These are phyloP conservation scores for Aureobasidium sp. DNA, from an alignment of 2,329 filamentous ascomycete species.

Conservation along the genomic window DNA sequence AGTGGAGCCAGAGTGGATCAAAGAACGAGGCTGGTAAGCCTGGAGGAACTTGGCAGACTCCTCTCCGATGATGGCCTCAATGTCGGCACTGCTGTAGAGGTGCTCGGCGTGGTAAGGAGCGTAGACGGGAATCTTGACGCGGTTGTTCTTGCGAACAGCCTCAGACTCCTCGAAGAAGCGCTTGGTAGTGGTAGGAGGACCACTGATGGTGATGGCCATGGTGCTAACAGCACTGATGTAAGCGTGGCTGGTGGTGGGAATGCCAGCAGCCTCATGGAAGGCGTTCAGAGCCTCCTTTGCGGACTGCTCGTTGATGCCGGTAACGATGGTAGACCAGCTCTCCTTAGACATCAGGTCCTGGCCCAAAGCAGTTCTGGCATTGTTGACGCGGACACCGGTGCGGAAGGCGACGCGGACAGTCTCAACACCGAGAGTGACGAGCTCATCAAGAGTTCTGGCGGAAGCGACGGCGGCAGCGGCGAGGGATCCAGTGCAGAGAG, in stretches of 20 bases:
- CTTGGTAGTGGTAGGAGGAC: constrained; percentile 45
- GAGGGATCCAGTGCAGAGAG: constrained; percentile 60
- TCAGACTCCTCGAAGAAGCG: constrained; percentile 42
- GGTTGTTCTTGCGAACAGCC: constrained; percentile 41
- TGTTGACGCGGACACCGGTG: constrained; percentile 42
- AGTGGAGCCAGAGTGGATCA: constrained; percentile 39
- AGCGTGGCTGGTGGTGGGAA: constrained; percentile 42
- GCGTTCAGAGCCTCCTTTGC: constrained; percentile 43
- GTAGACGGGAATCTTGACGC: constrained; percentile 45
- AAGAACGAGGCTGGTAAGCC: constrained; percentile 32
- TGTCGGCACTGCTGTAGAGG: constrained; percentile 42
- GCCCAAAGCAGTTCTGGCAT: constrained; percentile 35
- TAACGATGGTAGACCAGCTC: constrained; percentile 59
- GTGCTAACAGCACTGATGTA: constrained; percentile 52
- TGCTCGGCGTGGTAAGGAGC: constrained; percentile 52
- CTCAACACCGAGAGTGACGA: constrained; percentile 55
- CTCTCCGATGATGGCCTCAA: constrained; percentile 42
- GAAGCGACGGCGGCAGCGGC: constrained; percentile 60
- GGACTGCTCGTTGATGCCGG: constrained; percentile 45
- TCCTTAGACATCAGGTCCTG: constrained; percentile 42
- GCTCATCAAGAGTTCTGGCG: constrained; percentile 50
- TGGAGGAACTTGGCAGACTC: constrained; percentile 32
- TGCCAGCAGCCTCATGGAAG: constrained; percentile 49
- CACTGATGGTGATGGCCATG: constrained; percentile 52
- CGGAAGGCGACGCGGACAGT: constrained; percentile 59